These are phyloP conservation scores for Aspergillus brunneoviolaceus DNA, from an alignment of 2,329 filamentous ascomycete genomes.

Conservation along the genomic window DNA sequence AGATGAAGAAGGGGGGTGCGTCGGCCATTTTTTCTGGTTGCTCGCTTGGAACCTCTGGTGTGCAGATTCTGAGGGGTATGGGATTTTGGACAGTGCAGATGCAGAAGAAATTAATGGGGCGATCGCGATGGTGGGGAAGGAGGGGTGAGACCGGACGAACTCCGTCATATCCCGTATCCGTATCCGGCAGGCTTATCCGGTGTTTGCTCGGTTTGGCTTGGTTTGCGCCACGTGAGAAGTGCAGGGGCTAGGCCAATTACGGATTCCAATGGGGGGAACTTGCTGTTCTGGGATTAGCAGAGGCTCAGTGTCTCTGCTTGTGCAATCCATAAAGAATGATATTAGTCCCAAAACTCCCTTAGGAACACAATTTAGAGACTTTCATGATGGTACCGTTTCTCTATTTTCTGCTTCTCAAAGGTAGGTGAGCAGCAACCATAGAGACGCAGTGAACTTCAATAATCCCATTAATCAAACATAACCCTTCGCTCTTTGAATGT, in stretches of 20 bases:
- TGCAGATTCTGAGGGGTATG: no score
- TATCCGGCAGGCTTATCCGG: not conserved
- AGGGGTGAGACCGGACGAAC: no score
- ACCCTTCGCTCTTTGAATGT: no score
- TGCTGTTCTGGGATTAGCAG: not conserved
- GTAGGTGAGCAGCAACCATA: no score
- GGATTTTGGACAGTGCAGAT: not conserved
- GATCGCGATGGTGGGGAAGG: not conserved
- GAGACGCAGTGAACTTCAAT: no score
- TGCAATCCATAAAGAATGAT: no score
- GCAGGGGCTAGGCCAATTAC: not conserved
- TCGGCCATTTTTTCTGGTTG: conserved; percentile 21
- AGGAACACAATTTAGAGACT: no score
- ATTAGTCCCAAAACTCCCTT: no score
- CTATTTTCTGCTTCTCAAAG: no score
- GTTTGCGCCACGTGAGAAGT: fast-evolving
- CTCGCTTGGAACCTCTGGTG: not conserved
- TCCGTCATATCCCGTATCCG: not conserved
- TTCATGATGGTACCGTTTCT: no score
- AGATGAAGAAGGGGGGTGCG: conserved; percentile 34
- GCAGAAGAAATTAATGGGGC: not conserved
- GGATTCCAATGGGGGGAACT: not conserved
- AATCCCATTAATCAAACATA: no score
- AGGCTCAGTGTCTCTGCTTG: not conserved
- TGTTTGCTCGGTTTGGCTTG: not conserved